Conservation (phyloP, 2,329 filamentous ascomycete species). For the Phaeophleospora eucalypticola region DNA sequence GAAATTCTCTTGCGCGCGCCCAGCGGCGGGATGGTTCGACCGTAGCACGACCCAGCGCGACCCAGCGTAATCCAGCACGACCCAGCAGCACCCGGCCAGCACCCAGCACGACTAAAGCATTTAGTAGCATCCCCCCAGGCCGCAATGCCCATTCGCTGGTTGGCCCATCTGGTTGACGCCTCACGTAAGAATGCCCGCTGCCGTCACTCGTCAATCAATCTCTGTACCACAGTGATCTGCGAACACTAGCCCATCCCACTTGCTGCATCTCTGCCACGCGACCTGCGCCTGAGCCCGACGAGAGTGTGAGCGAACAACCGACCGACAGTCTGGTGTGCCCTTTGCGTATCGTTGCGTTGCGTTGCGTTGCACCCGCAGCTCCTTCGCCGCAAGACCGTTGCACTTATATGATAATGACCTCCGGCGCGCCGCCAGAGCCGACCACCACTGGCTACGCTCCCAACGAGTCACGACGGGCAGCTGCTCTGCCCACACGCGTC, state of each 20-base stretch:
- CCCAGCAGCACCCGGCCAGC: too few relatives aligned
- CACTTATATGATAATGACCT: conserved; percentile 20
- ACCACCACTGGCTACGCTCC: conserved; percentile 24
- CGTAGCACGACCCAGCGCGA: conserved; percentile 24
- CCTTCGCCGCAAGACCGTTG: conserved; percentile 10
- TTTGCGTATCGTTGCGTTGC: conserved; percentile 20
- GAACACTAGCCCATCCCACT: conserved; percentile 20
- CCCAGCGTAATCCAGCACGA: too few relatives aligned
- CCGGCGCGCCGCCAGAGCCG: conserved; percentile 21
- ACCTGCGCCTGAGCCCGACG: too few relatives aligned
- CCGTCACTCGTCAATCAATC: conserved; percentile 21
- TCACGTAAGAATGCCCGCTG: conserved; percentile 23
- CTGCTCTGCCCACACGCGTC: conserved; percentile 21
- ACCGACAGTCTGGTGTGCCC: too few relatives aligned
- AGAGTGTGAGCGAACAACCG: too few relatives aligned
- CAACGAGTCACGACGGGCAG: conserved; percentile 23
- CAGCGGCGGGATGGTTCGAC: conserved; percentile 23
- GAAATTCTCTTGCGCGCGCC: too few relatives aligned
- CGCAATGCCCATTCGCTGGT: conserved; percentile 16
- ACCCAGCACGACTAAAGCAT: too few relatives aligned
- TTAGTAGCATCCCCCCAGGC: too few relatives aligned
- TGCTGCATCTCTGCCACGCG: too few relatives aligned
- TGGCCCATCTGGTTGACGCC: conserved; percentile 22
- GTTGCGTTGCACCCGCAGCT: conserved; percentile 21
- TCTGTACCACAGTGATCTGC: conserved; percentile 22